phyloP scores from a whole-genome alignment of 2,329 filamentous ascomycete genomes.

The Lachnellula subtilissima region DNA sequence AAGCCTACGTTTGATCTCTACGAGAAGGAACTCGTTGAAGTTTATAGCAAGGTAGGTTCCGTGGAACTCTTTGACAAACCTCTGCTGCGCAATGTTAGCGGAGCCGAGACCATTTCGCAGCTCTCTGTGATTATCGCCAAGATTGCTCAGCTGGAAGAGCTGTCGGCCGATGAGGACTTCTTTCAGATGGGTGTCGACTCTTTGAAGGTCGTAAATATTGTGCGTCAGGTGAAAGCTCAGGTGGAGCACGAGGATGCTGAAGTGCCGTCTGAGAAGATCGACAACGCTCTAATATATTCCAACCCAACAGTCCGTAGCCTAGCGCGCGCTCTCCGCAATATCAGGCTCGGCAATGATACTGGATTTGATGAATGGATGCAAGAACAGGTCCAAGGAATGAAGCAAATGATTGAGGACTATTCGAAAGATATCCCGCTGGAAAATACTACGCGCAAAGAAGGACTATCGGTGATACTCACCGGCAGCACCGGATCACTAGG shows the following conservation, averaged over 20 bases:
- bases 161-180: conserved; percentile 6
- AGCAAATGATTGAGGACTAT: conserved; percentile 1
- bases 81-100: neutral
- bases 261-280: neutral
- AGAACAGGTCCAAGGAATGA: neutral
- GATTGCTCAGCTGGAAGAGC: neutral
- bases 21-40: conserved; percentile 28
- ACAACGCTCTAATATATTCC: conserved; percentile 7
- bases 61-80: conserved; percentile 10
- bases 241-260: conserved; percentile 2
- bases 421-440: conserved; percentile 2
- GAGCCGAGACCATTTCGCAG: conserved; percentile 4
- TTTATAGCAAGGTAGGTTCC: conserved; percentile 24
- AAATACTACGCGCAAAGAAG: neutral
- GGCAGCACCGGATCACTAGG: conserved; percentile 46
- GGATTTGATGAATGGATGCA: neutral
- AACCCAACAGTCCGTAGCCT: neutral
- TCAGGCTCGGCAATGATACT: neutral
- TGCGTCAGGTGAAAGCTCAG: conserved; percentile 7
- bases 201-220: conserved; percentile 11
- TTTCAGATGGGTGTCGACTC: conserved; percentile 16
- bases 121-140: neutral
- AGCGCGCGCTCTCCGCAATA: neutral
- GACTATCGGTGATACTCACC: conserved; percentile 34
- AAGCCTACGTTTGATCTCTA: conserved; percentile 29